Conservation (phyloP, 805 yeast species). For the Wickerhamomyces canadensis region DNA sequence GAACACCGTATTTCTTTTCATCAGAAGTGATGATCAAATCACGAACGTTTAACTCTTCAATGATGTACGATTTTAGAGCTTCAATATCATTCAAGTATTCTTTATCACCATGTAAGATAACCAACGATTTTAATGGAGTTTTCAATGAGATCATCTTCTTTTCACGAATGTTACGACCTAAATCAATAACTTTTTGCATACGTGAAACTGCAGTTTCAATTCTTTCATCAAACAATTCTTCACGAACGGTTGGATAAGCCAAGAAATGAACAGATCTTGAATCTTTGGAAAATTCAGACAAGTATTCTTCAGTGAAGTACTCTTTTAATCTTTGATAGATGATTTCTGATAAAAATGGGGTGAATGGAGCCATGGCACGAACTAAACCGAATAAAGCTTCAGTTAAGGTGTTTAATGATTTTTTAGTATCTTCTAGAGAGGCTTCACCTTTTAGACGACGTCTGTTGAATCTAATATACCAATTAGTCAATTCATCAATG, state of each 20-base stretch:
- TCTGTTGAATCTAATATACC: constrained; percentile 98
- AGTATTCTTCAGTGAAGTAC: constrained; percentile 53
- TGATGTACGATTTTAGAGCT: constrained; percentile 69
- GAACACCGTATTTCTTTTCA: constrained; percentile 87
- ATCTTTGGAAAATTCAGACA: constrained; percentile 50
- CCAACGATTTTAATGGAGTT: constrained; percentile 86
- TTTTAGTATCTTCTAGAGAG: constrained; percentile 76
- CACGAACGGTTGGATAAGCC: constrained; percentile 79
- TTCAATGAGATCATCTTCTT: constrained; percentile 90
- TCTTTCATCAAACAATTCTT: constrained; percentile 71
- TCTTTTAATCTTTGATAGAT: constrained; percentile 73
- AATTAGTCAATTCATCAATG: constrained; percentile 93
- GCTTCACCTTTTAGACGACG: constrained; percentile 95
- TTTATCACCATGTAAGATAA: constrained; percentile 76
- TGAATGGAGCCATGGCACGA: constrained; percentile 98
- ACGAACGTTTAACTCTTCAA: constrained; percentile 90
- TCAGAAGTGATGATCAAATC: constrained; percentile 83
- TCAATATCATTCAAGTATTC: constrained; percentile 73
- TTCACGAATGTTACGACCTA: constrained; percentile 95
- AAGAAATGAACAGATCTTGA: constrained; percentile 88
- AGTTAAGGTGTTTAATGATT: constrained; percentile 85
- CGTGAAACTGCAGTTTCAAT: constrained; percentile 87
- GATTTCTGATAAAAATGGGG: constrained; percentile 91
- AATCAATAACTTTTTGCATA: constrained; percentile 95
- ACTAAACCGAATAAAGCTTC: constrained; percentile 85